Base-by-base conservation (phyloP, 2,329 filamentous ascomycete species). In the Akanthomyces dipterigenus region DNA sequence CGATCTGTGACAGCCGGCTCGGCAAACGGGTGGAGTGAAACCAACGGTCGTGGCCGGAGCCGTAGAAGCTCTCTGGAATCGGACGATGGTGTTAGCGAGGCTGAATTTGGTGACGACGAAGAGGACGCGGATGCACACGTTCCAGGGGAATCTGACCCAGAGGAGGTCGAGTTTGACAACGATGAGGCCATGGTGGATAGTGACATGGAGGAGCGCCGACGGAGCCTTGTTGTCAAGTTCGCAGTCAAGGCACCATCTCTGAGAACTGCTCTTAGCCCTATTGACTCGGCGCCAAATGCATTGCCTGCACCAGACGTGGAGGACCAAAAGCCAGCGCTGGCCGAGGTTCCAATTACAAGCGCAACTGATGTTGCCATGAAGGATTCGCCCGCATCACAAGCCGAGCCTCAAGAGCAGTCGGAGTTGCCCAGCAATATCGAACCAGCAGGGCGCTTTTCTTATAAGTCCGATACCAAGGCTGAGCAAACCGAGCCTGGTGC, bases 141-240 rank as follows among this genome's bases (percentile, higher is more conserved):
- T 20, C 82, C 84, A 0, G 79, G 84, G 57, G 83, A 82, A 49
- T 77, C 78, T 3, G 84, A 87, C 40, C 85, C 87, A 42, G 86
- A 87, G 5, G 83, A 84, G 34, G 80, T 84, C 1, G 78, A 82
- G 18, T 77, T 80, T n/a, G 82, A 86, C 43, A 83, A 84, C 59
- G 80, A 81, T 14, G 82, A 81, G 43, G 76, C 76, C 42, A 80
- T 85, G 70, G 77, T 77, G 12, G 82, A 86, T 43, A 82, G 82
- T 24, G 79, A 82, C 53, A 68, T 81, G 48, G 74, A 78, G 1
- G 78, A 80, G 42, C 74, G 77, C 22, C 73, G 73, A 63, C 79
- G 80, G 67, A 90, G 86, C 66, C 80, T 93, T 45, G 82, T 96
- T 55, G 88, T 96, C 61, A 93, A 90, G 71, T 79, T 96, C 16